Base-by-base conservation (phyloP, 2,329 filamentous ascomycete species). In the Ophiostoma tasmaniense region DNA sequence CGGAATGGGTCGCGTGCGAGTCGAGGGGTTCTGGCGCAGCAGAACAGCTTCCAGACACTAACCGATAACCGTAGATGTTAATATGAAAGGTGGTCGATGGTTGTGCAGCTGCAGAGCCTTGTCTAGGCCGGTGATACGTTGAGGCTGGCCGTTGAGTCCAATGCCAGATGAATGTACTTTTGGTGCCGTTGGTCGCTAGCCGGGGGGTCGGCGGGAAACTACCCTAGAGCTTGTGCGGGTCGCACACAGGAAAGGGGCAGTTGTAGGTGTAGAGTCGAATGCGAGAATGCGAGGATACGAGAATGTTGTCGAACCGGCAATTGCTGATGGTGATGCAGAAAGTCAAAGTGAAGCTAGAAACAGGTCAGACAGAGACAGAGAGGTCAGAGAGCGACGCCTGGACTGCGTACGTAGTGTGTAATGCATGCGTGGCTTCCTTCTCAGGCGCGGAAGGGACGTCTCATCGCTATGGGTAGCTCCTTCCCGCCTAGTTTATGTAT, bases 361-460 rank as follows among this genome's bases (percentile, higher is more conserved):
- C 17, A 52, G 25, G 28, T 4, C 25, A 20, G 28, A 25, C 2
- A 20, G 30, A 62, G 59, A 25, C 7, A 13, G 4, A 62, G 42
- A 45, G 17, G 20, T 8, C 17, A 20, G 37, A 20, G 42, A 45
- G 42, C 5, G 17, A 45, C 33, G 59, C 30, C 59, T 62, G 59
- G 59, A 62, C 59, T n/a, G 59, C 55, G 55, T 61, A 61, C 7
- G 55, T 61, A 62, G 30, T 35, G 35, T 42, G n/a, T 8, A 42
- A 64, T 42, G 62, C 62, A 64, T 64, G 33, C 62, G 62, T 64
- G 62, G 62, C 62, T 64, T 62, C 39, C 62, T n/a, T 35, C 33
- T 17, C 62, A 64, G 61, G 33, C 33, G 61, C 61, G 61, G 61
- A 64, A 64, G 33, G 61, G 11, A 35, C 62, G 62, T 64, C 62